A percentile compares a stretch with the other conserved stretches of the same genome.
Conservation (phyloP, 2,329 filamentous ascomycete genomes). For the Aspergillus novofumigatus region DNA sequence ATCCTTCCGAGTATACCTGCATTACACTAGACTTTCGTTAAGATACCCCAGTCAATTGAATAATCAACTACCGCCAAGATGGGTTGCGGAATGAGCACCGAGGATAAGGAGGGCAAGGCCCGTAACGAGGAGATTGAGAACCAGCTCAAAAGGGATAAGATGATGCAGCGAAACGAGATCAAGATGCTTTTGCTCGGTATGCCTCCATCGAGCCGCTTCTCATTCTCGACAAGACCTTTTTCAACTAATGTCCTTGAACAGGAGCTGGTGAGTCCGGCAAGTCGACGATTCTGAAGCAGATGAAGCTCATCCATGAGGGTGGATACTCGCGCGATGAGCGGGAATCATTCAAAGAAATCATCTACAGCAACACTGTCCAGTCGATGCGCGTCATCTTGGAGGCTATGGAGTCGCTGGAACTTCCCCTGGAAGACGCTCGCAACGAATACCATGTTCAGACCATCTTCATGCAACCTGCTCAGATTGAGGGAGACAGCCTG, state of each 20-base stretch:
- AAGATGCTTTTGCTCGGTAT: constrained; percentile 98
- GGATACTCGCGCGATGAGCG: constrained; percentile 90
- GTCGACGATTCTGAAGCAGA: constrained; percentile 91
- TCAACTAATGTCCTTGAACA: constrained; percentile 34
- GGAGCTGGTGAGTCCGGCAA: constrained; percentile 98
- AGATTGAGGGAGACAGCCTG: constrained; percentile 91
- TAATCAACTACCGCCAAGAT: constrained; percentile 60
- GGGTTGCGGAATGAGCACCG: constrained; percentile 99
- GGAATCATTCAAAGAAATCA: constrained; percentile 68
- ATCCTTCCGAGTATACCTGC: constrained; percentile 4
- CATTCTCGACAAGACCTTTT: not conserved
- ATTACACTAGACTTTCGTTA: constrained; percentile 1
- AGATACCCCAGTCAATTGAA: constrained; percentile 9
- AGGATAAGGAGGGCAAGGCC: constrained; percentile 99
- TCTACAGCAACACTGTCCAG: constrained; percentile 68
- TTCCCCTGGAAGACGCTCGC: constrained; percentile 84
- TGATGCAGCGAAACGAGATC: constrained; percentile 99
- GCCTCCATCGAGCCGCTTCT: constrained; percentile 24
- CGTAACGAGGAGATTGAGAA: constrained; percentile 99
- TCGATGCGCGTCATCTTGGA: constrained; percentile 68
- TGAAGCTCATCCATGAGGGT: constrained; percentile 99
- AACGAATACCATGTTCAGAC: constrained; percentile 98
- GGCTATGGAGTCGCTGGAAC: constrained; percentile 64
- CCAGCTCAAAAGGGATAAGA: constrained; percentile 95
- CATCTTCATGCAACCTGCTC: constrained; percentile 96